A percentile compares a stretch with the other conserved stretches of the same genome.
These are phyloP conservation scores for Microcos paniculata DNA, from an alignment of 345 rosid species.

Conservation along the genomic window DNA sequence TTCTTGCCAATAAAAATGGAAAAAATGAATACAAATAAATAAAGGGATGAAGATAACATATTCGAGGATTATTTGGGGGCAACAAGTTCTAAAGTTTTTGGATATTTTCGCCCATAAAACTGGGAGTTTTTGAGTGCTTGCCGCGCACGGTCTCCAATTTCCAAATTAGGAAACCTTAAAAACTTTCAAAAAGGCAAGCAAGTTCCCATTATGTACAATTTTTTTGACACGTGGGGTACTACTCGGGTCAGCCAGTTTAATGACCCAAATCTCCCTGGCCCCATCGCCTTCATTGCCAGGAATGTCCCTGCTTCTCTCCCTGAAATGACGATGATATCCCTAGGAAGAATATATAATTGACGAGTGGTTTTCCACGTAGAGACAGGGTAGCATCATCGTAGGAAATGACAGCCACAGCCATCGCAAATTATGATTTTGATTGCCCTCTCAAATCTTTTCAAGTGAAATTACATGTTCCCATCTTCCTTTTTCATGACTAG, in stretches of 20 bases:
- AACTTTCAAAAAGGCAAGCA: neutral
- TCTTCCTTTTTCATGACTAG: neutral
- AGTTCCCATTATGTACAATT: constrained; percentile 15
- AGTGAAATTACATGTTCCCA: neutral
- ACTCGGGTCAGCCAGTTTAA: neutral
- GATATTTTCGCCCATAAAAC: neutral
- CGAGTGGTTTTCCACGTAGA: neutral
- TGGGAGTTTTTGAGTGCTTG: neutral
- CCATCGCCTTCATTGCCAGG: neutral
- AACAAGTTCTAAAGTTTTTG: neutral
- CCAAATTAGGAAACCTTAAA: constrained; percentile 45
- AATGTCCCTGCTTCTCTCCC: neutral
- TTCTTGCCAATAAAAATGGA: constrained; percentile 1
- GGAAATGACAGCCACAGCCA: neutral
- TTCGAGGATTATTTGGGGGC: neutral
- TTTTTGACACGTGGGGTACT: constrained; percentile 8
- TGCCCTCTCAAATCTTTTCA: neutral
- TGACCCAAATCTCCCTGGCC: neutral
- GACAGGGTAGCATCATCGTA: neutral
- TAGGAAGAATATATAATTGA: no score
- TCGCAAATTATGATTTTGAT: neutral
- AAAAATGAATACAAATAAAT: neutral
- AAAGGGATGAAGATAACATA: neutral
- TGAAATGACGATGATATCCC: constrained; percentile 8
- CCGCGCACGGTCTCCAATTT: neutral